Conservation (phyloP, 1,139 yeast species). For the Protomyces lactucae-debilis region DNA sequence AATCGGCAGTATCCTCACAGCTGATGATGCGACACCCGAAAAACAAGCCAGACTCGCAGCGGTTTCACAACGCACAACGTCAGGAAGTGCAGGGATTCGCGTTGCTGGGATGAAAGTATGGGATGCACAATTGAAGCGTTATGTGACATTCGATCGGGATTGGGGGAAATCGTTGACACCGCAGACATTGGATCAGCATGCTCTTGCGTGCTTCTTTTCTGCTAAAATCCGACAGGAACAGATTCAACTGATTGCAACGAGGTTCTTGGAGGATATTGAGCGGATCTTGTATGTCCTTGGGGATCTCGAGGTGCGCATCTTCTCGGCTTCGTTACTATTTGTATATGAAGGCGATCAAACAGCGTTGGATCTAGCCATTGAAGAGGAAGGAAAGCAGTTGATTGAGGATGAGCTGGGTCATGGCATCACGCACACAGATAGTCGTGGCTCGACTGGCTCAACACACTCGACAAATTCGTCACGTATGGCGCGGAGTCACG, state of each 20-base stretch:
- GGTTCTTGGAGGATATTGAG: slow-evolving; percentile 56
- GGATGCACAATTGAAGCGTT: slow-evolving; percentile 39
- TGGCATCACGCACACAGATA: background rate
- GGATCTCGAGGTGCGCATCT: slow-evolving; percentile 58
- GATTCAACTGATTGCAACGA: slow-evolving; percentile 41
- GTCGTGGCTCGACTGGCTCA: background rate
- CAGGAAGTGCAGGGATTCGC: slow-evolving; percentile 68
- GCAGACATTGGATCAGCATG: slow-evolving; percentile 43
- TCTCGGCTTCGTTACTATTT: slow-evolving; percentile 70
- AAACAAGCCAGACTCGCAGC: slow-evolving; percentile 56
- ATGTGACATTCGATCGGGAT: slow-evolving; percentile 55
- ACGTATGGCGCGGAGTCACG: background rate
- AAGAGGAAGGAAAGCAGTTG: slow-evolving; percentile 39
- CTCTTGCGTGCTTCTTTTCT: slow-evolving; percentile 45
- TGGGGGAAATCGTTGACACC: slow-evolving; percentile 61
- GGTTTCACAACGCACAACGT: slow-evolving; percentile 70
- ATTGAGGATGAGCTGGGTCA: slow-evolving; percentile 33
- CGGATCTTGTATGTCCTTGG: slow-evolving; percentile 59
- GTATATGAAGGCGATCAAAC: slow-evolving; percentile 63
- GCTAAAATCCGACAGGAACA: slow-evolving; percentile 36
- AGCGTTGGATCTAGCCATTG: slow-evolving; percentile 37
- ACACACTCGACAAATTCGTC: background rate
- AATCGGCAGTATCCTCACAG: slow-evolving; percentile 68
- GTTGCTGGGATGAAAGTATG: slow-evolving; percentile 82
- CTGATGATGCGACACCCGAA: slow-evolving; percentile 53